Evolutionary conservation across 2,329 filamentous ascomycete species (phyloP).

Genomic region (Coniochaeta sp.): DNA sequence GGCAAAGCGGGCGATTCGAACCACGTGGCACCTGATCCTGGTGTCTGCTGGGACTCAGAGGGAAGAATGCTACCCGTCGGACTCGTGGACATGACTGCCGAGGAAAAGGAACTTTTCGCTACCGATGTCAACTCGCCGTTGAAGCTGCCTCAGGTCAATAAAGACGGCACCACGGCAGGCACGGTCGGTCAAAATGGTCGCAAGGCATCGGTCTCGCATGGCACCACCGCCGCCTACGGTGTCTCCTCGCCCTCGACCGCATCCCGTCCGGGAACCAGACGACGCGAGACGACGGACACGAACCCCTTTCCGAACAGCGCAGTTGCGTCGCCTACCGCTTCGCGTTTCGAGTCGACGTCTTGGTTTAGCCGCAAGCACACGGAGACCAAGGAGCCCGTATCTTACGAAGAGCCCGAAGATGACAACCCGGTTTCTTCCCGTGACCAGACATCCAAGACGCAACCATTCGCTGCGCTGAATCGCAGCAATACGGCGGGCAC

Average conservation of each 20-base stretch:
- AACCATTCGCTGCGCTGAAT: conserved; percentile 38
- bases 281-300: conserved; percentile 71
- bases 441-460: conserved; percentile 20
- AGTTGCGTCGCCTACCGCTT: conserved; percentile 52
- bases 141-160: conserved; percentile 74
- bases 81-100: conserved; percentile 58
- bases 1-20: conserved; percentile 64
- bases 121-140: conserved; percentile 89
- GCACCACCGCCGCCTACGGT: conserved; percentile 55
- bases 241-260: conserved; percentile 65
- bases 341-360: conserved; percentile 53
- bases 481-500: conserved; percentile 48
- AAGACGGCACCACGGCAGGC: conserved; percentile 47
- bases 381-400: conserved; percentile 43
- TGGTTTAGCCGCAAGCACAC: conserved; percentile 47
- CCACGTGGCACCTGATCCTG: conserved; percentile 71
- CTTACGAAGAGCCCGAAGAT: conserved; percentile 43
- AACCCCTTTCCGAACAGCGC: conserved; percentile 50
- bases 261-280: conserved; percentile 66
- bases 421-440: conserved; percentile 21
- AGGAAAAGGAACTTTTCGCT: conserved; percentile 65
- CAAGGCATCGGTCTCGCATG: conserved; percentile 76
- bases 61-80: conserved; percentile 65
- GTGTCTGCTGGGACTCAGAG: conserved; percentile 79
- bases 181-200: conserved; percentile 53